Base-by-base conservation (phyloP, 306 rosid species). In the Ormosia emarginata region DNA sequence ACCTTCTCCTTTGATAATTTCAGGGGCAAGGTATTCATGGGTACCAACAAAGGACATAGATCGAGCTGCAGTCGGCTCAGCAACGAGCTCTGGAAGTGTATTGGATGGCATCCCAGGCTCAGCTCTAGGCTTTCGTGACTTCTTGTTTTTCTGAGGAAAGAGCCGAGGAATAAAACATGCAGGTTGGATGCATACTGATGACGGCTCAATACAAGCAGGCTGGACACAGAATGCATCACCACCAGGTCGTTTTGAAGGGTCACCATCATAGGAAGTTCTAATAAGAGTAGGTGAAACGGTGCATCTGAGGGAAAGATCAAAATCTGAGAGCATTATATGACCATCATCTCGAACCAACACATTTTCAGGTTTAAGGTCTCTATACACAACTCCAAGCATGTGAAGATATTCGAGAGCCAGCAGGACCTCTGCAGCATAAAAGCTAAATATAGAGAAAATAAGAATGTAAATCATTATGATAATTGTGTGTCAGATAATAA, bases 31-130 rank as follows among this genome's bases (percentile, higher is more conserved):
- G 83, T 95, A 95, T 78, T 95, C 99, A 14, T 95, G 99, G 61
- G 99, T 95, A 53, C 99, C 99, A 18, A 95, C 99, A 39, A 95
- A 95, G 47, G 99, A 95, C 99, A 90, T 95, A 15, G 99, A 95
- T 37, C 99, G 92, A 41, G 99, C 99, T 37, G 87, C 61, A 36
- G 99, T 95, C 68, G 99, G 99, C 90, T 95, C 99, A 0, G 98
- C 99, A n/a, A 95, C 94, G 4, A 95, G 98, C 90, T 95, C 99
- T 2, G 99, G 99, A 85, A 95, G 94, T 18, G 93, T 75, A 75
- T 84, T 86, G 78, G 91, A 57, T 30, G 89, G 85, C 49, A 91
- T 80, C 53, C 97, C 94, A 39, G 83, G 85, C 9, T 95, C 98
- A 41, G 86, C 82, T 79, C 88, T 87, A 66, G 96, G 83, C 81